Percentiles rank a stretch among this genome's conserved stretches.
Evolutionary conservation across 257 asterid genomes (phyloP).

Genomic region (Eucommia ulmoides): DNA sequence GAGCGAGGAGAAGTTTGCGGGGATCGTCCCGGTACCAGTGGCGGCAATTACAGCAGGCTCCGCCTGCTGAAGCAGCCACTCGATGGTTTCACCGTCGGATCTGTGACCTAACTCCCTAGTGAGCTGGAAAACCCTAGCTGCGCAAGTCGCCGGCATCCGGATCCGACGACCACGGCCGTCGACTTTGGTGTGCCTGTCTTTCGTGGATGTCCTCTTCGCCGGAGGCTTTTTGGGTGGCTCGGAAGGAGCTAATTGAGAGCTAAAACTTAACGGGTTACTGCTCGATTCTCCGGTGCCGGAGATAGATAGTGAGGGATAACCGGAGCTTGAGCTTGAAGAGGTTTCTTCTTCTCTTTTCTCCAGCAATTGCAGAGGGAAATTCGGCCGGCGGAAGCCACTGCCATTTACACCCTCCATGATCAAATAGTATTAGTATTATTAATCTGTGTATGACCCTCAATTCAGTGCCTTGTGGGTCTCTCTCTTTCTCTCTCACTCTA

Average conservation of each 20-base stretch:
- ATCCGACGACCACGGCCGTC: conserved; percentile 61
- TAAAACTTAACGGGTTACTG: background rate
- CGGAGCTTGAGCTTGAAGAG: conserved; percentile 7
- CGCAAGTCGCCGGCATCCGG: conserved; percentile 75
- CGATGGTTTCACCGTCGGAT: conserved; percentile 44
- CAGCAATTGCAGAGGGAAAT: conserved; percentile 44
- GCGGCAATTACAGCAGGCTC: conserved; percentile 87
- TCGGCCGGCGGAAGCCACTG: conserved; percentile 18
- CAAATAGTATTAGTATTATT: conserved; percentile 8
- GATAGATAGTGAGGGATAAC: conserved; percentile 11
- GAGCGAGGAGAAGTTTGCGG: conserved; percentile 61
- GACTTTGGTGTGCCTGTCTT: conserved; percentile 57
- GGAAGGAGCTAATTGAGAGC: conserved; percentile 4
- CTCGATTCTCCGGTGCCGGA: background rate
- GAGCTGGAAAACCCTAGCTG: conserved; percentile 81
- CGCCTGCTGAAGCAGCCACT: conserved; percentile 77
- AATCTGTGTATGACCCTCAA: conserved; percentile 26
- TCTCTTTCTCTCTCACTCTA: background rate
- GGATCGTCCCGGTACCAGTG: conserved; percentile 86
- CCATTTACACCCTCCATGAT: conserved; percentile 34
- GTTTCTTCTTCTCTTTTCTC: conserved; percentile 28
- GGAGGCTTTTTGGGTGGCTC: conserved; percentile 27
- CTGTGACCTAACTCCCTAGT: conserved; percentile 48
- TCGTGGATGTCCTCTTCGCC: conserved; percentile 36
- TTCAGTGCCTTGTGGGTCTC: conserved; percentile 25